Percentiles rank a stretch among this genome's conserved stretches.
Conservation (phyloP, 345 rosid genomes). For the Populus davidiana region DNA sequence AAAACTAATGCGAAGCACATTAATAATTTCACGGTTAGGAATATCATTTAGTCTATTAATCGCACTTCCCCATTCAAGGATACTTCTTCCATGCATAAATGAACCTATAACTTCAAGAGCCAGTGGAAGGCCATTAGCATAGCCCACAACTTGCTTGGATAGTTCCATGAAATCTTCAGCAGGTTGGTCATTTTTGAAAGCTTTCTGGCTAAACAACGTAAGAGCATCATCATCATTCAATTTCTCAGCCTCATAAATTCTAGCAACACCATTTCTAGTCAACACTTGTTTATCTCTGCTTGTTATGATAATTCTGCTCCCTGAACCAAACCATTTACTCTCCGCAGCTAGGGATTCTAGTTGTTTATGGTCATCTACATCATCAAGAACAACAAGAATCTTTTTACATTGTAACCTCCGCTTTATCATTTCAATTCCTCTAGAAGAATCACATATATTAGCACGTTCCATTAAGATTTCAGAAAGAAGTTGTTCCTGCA, state of each 20-base stretch:
- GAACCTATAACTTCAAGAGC: conserved; percentile 19
- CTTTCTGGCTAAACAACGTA: background rate
- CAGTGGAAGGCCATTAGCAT: conserved; percentile 12
- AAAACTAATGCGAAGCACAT: conserved; percentile 6
- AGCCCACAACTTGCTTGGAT: conserved; percentile 2
- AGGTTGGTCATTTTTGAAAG: conserved; percentile 1
- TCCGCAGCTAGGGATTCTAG: background rate
- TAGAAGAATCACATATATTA: background rate
- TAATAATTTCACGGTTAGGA: background rate
- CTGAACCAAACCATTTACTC: background rate
- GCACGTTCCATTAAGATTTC: background rate
- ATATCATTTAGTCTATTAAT: conserved; percentile 1
- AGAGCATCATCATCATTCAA: conserved; percentile 2
- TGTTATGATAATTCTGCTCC: conserved; percentile 21
- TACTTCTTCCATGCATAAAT: background rate
- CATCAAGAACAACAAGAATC: conserved; percentile 16
- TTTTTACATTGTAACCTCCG: background rate
- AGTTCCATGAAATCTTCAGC: background rate
- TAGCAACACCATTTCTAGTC: background rate
- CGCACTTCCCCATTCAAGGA: conserved; percentile 6
- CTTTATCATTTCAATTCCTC: background rate
- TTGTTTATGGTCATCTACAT: conserved; percentile 1
- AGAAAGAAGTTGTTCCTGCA: conserved; percentile 7
- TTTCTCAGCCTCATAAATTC: background rate
- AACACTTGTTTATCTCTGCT: conserved; percentile 5